Base-by-base conservation (phyloP, 176 grass and related monocot genomes). In the Calamus simplicifolius region DNA sequence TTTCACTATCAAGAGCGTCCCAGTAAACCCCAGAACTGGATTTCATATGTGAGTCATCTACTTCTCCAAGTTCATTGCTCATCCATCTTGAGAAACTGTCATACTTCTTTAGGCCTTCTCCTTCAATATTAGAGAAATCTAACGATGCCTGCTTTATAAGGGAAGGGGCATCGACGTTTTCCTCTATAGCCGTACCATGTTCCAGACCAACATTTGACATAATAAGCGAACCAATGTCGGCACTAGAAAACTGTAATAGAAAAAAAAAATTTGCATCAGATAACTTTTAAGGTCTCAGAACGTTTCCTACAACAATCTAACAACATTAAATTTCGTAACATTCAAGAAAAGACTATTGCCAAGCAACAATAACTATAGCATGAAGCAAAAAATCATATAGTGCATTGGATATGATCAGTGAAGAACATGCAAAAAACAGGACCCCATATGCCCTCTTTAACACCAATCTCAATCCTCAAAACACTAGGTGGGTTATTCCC, bases 31-130 rank as follows among this genome's bases (percentile, higher is more conserved):
- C 87, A 64, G 93, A 97, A 78, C 58, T 88, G 72, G 87, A 78
- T 61, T 88, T 91, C 54, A 79, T 79, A 67, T 87, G 70, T 62
- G 89, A 79, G 67, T 97, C 87, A 75, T 71, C 81, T 64, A 90
- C 82, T 73, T 89, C 86, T 48, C 72, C 58, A 80, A 97, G 87
- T 71, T 97, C 93, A 67, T 60, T 80, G 73, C 68, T 91, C 92
- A 97, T 91, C 92, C 92, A 97, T 58, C 78, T 89, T 14, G 83
- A 91, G 73, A 97, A 97, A 81, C 92, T 97, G 54, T 97, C 92
- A 1, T 91, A 90, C 71, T 97, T 97, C 52, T 97, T 97, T 64
- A 97, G 80, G 72, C 83, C 83, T 80, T 86, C 87, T 17, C 79
- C 63, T 68, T 87, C 75, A 13, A 69, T 60, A 71, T 84, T 82